A percentile compares a stretch with the other conserved stretches of the same genome.
Evolutionary conservation across 2,329 filamentous ascomycete species (phyloP).

Genomic region (Aureobasidium mangrovei): DNA sequence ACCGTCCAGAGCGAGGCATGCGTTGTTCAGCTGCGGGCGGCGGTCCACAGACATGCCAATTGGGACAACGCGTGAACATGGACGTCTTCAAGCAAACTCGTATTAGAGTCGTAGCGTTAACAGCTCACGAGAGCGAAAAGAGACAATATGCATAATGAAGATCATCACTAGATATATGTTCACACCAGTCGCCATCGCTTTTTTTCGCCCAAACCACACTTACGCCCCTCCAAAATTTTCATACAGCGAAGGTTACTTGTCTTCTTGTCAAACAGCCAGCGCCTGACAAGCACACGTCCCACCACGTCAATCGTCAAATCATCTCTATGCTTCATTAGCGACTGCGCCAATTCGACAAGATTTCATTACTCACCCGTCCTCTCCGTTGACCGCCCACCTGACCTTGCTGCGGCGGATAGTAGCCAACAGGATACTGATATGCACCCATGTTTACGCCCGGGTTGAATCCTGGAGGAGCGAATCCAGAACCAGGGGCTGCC

Average conservation of each 20-base stretch:
- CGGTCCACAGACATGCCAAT: no score
- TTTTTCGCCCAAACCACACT: not conserved
- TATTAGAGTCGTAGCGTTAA: not conserved
- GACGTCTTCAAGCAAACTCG: no score
- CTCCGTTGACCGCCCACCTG: constrained; percentile 43
- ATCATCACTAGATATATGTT: constrained; percentile 10
- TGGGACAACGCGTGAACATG: no score
- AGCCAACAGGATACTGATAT: constrained; percentile 47
- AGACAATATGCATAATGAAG: constrained; percentile 5
- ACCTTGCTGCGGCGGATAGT: constrained; percentile 28
- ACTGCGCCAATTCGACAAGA: not conserved
- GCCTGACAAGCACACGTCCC: not conserved
- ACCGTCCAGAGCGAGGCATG: not conserved
- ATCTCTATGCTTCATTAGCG: constrained; percentile 6
- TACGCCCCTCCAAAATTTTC: constrained; percentile 7
- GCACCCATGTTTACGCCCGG: constrained; percentile 34
- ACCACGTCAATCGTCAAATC: constrained; percentile 6
- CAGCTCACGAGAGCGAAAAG: not conserved
- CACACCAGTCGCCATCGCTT: constrained; percentile 12
- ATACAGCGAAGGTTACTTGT: constrained; percentile 6
- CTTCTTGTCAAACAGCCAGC: constrained; percentile 13
- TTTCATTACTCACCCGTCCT: constrained; percentile 40
- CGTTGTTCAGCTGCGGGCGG: no score
- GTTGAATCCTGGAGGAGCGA: constrained; percentile 36
- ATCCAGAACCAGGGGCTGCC: constrained; percentile 30